Percentiles rank a stretch among this genome's conserved stretches.
Conservation (phyloP, 495 filamentous ascomycete species). For the Apodospora peruviana region DNA sequence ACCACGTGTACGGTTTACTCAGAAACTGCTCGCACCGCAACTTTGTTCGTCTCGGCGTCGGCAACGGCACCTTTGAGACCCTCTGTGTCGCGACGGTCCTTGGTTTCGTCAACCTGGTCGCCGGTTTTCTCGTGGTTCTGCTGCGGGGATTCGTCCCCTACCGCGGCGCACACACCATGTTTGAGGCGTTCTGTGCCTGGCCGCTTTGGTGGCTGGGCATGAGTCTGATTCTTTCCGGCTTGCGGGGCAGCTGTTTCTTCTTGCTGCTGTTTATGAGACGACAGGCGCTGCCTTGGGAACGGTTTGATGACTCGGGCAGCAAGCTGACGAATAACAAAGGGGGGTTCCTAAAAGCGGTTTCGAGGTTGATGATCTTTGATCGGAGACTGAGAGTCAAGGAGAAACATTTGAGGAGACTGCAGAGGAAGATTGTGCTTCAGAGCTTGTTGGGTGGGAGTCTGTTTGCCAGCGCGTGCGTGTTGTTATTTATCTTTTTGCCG, state of each 20-base stretch:
- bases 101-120: conserved; percentile 24
- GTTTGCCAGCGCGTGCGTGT: conserved; percentile 29
- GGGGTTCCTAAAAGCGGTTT: conserved; percentile 16
- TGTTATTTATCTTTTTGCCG: conserved; percentile 34
- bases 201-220: conserved; percentile 37
- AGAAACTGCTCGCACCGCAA: conserved; percentile 47
- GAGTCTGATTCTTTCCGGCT: conserved; percentile 28
- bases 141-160: conserved; percentile 26
- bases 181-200: conserved; percentile 32
- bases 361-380: conserved; percentile 40
- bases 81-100: conserved; percentile 35
- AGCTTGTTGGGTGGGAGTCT: conserved; percentile 29
- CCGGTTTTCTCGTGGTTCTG: conserved; percentile 29
- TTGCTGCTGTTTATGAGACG: conserved; percentile 34
- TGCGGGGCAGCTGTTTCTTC: conserved; percentile 38
- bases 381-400: conserved; percentile 37
- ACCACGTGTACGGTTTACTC: conserved; percentile 39
- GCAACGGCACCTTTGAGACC: conserved; percentile 40
- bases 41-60: conserved; percentile 41
- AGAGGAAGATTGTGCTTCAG: conserved; percentile 36
- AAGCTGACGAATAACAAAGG: conserved; percentile 2
- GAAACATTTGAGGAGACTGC: conserved; percentile 28
- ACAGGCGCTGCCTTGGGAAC: conserved; percentile 37
- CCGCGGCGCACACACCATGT: conserved; percentile 26
- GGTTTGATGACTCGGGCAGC: conserved; percentile 26